Evolutionary conservation across 805 yeast species (phyloP), one percentile per base, ranked within the genome.

Genomic region (Zygoascus biomembranicola): DNA sequence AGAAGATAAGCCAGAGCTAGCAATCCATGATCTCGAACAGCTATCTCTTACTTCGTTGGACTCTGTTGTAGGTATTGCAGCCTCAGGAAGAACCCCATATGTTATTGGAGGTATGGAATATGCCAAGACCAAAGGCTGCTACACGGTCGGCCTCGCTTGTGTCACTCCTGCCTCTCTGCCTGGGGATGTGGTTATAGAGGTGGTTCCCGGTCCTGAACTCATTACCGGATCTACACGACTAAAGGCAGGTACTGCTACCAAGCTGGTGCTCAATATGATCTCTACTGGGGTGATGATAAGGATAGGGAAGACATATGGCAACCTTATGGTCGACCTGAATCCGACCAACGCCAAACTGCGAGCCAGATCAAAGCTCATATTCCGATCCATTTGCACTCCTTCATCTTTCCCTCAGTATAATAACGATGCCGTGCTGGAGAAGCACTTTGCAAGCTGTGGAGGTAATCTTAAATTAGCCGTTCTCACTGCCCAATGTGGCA

Each of bases 1-100:
- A 5, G 67, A 64, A 51, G 67, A 64, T 44, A 41, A 51, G 28
- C 51, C 31, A 18, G 55, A 52, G n/a, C 46, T 47, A 8, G 66
- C 62, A 6, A 50, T 51, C 2, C 48, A 31, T 19, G 66, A 61
- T 32, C 56, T 63, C n/a, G 37, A 59, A 45, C 39, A 48, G n/a
- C 50, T 60, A 18, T 26, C 49, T 19, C 52, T 64, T 14, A 41
- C 46, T n/a, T 44, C 57, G 14, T 43, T 51, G 14, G 67, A 64
- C 49, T 55, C 59, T 13, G 57, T 64, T 6, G 41, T 64, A 26
- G 67, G 66, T 2, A 62, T 64, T 45, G 66, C 67, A 2, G 56
- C 66, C 11, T 64, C 67, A 5, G 67, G 67, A 8, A 51, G 67
- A 52, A 64, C 67, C 10, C 67, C 67, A 9, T 64, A 62, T 55